Evolutionary conservation across 768 basidiomycete genomes (phyloP).

Genomic region (Agrocybe praecox): DNA sequence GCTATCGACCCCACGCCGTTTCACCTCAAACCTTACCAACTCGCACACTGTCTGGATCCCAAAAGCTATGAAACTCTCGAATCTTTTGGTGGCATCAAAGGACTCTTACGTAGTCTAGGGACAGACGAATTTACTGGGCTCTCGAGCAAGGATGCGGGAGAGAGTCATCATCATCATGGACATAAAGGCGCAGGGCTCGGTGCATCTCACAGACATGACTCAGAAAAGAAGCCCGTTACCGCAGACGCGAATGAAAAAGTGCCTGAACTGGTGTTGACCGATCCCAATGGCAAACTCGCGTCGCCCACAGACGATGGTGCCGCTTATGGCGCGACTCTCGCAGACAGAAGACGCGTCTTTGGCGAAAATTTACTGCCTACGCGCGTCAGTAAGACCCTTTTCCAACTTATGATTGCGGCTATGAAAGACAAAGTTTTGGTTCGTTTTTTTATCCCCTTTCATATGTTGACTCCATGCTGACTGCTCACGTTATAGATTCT

Average conservation of each 20-base stretch:
- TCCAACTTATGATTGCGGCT: slow-evolving; percentile 83
- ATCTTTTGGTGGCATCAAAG: slow-evolving; percentile 69
- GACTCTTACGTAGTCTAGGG: slow-evolving; percentile 74
- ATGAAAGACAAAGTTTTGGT: slow-evolving; percentile 91
- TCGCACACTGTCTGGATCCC: slow-evolving; percentile 89
- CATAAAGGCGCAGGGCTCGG: slow-evolving; percentile 21
- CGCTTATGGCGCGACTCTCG: slow-evolving; percentile 45
- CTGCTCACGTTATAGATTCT: slow-evolving; percentile 57
- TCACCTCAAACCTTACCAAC: slow-evolving; percentile 65
- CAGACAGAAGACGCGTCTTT: slow-evolving; percentile 68
- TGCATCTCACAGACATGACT: slow-evolving; percentile 29
- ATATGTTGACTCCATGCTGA: neutral
- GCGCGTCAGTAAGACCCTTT: slow-evolving; percentile 67
- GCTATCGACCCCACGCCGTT: slow-evolving; percentile 70
- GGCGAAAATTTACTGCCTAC: slow-evolving; percentile 77
- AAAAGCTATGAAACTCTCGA: slow-evolving; percentile 73
- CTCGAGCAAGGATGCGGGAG: slow-evolving; percentile 20
- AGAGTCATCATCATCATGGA: slow-evolving; percentile 6
- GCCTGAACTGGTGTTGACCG: slow-evolving; percentile 41
- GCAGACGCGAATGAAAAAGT: slow-evolving; percentile 18
- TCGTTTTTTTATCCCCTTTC: slow-evolving; percentile 28
- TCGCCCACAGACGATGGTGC: slow-evolving; percentile 22
- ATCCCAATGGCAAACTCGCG: slow-evolving; percentile 33
- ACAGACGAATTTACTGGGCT: slow-evolving; percentile 59
- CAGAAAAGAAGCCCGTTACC: slow-evolving; percentile 16